Conservation (phyloP, 331 rosid genomes). For the Acacia concinna region DNA sequence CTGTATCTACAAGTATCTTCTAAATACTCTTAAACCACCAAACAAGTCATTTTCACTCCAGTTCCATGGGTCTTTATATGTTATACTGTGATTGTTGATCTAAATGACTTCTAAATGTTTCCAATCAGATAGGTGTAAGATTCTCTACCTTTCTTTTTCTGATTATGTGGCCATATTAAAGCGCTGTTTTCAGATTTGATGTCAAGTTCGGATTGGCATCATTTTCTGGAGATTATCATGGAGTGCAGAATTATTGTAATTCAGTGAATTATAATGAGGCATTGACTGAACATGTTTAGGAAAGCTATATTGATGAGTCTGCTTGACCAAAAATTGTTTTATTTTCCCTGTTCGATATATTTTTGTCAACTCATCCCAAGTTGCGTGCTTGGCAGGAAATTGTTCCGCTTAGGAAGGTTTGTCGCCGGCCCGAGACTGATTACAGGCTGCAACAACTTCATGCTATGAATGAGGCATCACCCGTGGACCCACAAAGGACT, state of each 20-base stretch:
- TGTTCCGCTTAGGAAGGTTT: conserved; percentile 87
- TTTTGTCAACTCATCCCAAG: conserved; percentile 8
- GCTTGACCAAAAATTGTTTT: background rate
- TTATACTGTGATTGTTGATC: background rate
- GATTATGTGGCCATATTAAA: background rate
- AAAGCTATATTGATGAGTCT: background rate
- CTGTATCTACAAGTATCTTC: background rate
- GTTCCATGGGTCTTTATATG: background rate
- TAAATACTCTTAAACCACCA: background rate
- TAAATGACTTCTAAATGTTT: conserved; percentile 1
- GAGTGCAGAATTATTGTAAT: conserved; percentile 25
- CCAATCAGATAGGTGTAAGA: conserved; percentile 5
- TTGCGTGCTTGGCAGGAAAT: conserved; percentile 65
- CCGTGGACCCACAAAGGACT: conserved; percentile 57
- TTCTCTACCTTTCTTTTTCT: background rate
- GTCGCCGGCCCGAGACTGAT: conserved; percentile 95
- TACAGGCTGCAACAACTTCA: conserved; percentile 90
- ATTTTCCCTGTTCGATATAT: background rate
- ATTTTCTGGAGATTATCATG: conserved; percentile 19
- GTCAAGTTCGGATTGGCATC: conserved; percentile 2
- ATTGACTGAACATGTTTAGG: conserved; percentile 3
- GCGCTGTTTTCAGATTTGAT: background rate
- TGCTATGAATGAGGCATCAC: conserved; percentile 62
- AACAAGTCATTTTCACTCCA: background rate
- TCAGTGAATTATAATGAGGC: conserved; percentile 2